phyloP scores from a whole-genome alignment of 306 rosid genomes.

The Castanospermum australe region DNA sequence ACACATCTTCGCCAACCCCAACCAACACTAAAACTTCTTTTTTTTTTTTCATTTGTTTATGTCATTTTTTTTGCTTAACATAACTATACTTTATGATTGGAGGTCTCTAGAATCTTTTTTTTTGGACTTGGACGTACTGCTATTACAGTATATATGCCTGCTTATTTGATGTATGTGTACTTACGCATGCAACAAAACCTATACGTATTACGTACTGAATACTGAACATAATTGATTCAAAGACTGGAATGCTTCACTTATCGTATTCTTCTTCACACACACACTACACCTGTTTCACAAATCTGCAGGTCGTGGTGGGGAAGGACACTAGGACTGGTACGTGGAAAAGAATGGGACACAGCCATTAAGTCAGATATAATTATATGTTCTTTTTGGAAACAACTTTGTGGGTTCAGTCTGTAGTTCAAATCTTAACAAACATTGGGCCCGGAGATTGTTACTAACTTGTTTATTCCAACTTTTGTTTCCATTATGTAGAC shows the following conservation, averaged over 20 bases:
- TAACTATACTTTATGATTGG: not conserved
- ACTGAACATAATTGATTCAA: not conserved
- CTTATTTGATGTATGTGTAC: not conserved
- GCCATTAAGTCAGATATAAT: not conserved
- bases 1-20: constrained; percentile 2
- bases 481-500: too few relatives aligned
- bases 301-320: constrained; percentile 10
- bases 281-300: not conserved
- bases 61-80: not conserved
- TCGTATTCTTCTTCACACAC: not conserved
- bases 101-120: constrained; percentile 2
- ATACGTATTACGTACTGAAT: not conserved
- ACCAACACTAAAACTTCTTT: not conserved
- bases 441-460: constrained; percentile 27
- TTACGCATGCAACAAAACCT: too few relatives aligned
- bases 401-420: constrained; percentile 17
- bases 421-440: constrained; percentile 6
- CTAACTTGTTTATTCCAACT: constrained; percentile 12
- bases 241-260: not conserved
- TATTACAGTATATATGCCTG: not conserved
- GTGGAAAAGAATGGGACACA: not conserved
- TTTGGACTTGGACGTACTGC: not conserved
- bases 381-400: constrained; percentile 22
- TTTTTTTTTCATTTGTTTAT: not conserved
- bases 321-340: not conserved